These are phyloP conservation scores for Dactylonectria estremocensis DNA, from an alignment of 2,329 filamentous ascomycete species.

Conservation along the genomic window DNA sequence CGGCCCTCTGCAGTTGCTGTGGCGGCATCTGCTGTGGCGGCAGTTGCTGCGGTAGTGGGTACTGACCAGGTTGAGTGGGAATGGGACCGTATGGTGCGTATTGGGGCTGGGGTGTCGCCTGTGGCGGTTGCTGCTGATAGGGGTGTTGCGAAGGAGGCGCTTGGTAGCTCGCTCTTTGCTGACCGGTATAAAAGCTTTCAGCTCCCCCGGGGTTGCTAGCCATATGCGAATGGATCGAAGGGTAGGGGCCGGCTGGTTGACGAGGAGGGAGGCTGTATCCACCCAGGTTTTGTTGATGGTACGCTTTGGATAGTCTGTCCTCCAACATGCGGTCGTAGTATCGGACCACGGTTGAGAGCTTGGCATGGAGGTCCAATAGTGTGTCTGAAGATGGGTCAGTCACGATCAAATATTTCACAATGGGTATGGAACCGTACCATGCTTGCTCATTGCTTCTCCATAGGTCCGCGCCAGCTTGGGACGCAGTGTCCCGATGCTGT, in stretches of 20 bases:
- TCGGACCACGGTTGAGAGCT: conserved; percentile 94
- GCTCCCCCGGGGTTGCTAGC: conserved; percentile 67
- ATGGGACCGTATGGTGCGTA: conserved; percentile 61
- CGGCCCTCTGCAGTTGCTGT: conserved; percentile 63
- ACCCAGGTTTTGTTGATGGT: conserved; percentile 83
- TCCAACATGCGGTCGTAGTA: conserved; percentile 99
- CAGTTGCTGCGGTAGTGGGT: conserved; percentile 60
- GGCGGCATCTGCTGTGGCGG: conserved; percentile 56
- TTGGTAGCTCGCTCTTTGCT: conserved; percentile 67
- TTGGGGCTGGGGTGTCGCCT: conserved; percentile 54
- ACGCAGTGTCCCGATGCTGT: conserved; percentile 92
- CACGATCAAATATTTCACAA: not conserved
- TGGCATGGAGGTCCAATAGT: conserved; percentile 92
- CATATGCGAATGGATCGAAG: conserved; percentile 73
- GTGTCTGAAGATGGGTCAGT: conserved; percentile 74
- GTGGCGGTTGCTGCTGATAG: conserved; percentile 51
- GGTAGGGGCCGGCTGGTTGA: conserved; percentile 76
- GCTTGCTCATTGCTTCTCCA: conserved; percentile 99
- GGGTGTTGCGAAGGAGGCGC: conserved; percentile 55
- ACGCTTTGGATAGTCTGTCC: conserved; percentile 92
- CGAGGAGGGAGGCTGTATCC: conserved; percentile 72
- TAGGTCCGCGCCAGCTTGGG: conserved; percentile 96
- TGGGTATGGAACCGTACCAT: conserved; percentile 71
- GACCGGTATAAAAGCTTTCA: conserved; percentile 88
- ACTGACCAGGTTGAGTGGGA: conserved; percentile 59